phyloP scores from a whole-genome alignment of 495 filamentous ascomycete genomes.

The Platismatia glauca region DNA sequence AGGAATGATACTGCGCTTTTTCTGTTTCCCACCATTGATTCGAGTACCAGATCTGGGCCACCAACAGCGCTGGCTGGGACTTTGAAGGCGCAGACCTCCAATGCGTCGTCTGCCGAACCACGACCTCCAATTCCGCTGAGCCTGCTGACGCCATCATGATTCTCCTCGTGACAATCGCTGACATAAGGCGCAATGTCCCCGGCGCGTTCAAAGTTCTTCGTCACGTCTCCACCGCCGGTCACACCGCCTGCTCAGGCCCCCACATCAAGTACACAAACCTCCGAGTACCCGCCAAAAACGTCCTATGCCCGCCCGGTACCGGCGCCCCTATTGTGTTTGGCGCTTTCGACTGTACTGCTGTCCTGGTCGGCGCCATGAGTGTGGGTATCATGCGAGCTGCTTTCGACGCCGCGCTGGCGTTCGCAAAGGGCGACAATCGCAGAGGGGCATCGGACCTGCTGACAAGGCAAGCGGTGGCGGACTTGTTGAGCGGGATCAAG shows the following conservation, averaged over 20 bases:
- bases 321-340: constrained; percentile 32
- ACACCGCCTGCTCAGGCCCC: constrained; percentile 38
- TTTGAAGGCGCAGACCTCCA: constrained; percentile 42
- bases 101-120: constrained; percentile 42
- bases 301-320: constrained; percentile 36
- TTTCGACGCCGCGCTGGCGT: constrained; percentile 43
- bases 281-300: constrained; percentile 37
- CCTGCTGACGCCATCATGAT: constrained; percentile 38
- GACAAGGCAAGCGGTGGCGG: constrained; percentile 41
- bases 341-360: constrained; percentile 38
- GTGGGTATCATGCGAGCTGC: constrained; percentile 45
- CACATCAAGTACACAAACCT: constrained; percentile 41
- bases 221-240: constrained; percentile 36
- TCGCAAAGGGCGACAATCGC: constrained; percentile 37
- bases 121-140: constrained; percentile 22
- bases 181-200: constrained; percentile 33
- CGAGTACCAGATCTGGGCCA: constrained; percentile 41
- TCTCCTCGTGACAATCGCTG: constrained; percentile 38
- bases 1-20: background rate
- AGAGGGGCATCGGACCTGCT: constrained; percentile 37
- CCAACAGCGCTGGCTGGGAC: constrained; percentile 47
- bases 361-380: constrained; percentile 45
- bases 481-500: constrained; percentile 44
- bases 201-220: constrained; percentile 35
- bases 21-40: background rate